Conservation (phyloP, 2,329 filamentous ascomycete genomes). For the Sporothrix phasma region DNA sequence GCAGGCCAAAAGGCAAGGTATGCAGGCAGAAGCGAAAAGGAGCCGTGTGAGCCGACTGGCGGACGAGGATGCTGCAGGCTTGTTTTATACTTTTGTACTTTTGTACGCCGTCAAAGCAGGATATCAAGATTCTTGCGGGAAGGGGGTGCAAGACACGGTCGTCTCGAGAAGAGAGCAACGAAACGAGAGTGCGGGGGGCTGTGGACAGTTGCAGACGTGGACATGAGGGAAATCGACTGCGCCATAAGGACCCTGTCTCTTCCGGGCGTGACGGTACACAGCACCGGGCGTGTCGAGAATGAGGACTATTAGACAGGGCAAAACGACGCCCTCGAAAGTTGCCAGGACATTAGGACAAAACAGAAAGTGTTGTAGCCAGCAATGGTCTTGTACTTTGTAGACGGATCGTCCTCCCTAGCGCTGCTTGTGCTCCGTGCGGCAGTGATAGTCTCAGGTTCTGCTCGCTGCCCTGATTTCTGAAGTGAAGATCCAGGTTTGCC, state of each 20-base stretch:
- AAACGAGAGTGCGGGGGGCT: neutral
- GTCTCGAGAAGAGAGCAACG: constrained; percentile 7
- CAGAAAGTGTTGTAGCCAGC: neutral
- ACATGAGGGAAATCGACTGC: neutral
- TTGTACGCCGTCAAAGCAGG: neutral
- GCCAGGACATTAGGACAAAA: neutral
- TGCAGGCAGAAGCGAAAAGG: neutral
- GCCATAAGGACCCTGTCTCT: neutral
- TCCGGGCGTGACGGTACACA: constrained; percentile 5
- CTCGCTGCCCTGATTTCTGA: neutral
- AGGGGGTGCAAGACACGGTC: neutral
- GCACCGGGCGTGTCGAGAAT: neutral
- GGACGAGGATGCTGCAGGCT: neutral
- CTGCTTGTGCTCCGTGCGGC: neutral
- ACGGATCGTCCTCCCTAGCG: neutral
- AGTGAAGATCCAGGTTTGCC: neutral
- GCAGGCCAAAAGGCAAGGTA: no score
- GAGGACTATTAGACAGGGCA: neutral
- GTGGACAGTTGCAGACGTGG: neutral
- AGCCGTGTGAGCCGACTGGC: neutral
- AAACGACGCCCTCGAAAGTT: no score
- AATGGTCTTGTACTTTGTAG: neutral
- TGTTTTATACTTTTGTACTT: no score
- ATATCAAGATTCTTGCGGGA: neutral
- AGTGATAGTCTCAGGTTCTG: neutral